Evolutionary conservation across 2,329 filamentous ascomycete genomes (phyloP), one percentile per base, ranked within the genome.

Genomic region (Aschersonia sp.): DNA sequence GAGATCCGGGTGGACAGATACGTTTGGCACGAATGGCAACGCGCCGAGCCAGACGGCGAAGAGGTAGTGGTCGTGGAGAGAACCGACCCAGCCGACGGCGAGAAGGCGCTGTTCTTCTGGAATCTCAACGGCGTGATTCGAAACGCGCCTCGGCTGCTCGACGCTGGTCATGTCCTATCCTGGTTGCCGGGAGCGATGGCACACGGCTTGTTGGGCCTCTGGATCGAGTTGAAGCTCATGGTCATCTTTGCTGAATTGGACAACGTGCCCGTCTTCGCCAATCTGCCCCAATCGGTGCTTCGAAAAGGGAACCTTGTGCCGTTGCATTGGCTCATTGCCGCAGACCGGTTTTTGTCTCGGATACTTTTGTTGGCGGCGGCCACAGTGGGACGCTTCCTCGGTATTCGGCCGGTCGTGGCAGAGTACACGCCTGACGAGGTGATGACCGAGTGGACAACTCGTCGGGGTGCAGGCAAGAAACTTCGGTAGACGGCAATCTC

Each of bases 61-160:
- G 65, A 69, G 0, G 56, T 61, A 1, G 47, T 73, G 2, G 68
- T 72, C 0, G 58, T 69, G 9, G 71, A 74, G 55, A 64, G 68
- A 56, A 74, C 70, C 0, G 64, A 68, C 12, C 71, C 71, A 0
- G 56, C 48, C 5, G 70, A 73, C 46, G 63, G 67, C 0, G 54
- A 60, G 9, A 75, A 75, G 54, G 60, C 66, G 2, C 50, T 70
- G 0, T 74, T 75, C 56, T 75, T 74, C 52, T 67, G 69, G 60
- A 73, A 73, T 46, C 48, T 74, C 30, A 73, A 73, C 42, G 65
- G 65, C 0, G 56, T 68, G 4, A 58, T 68, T 11, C 53, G 70
- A 22, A 43, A 57, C 8, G 52, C 56, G 1, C 52, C 53, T 1
- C 49, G 43, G 12, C 12, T 54, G 2, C 3, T 56, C 2, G 37